A percentile compares a stretch with the other conserved stretches of the same genome.
phyloP scores from a whole-genome alignment of 306 rosid genomes.

The Rubus parviflorus region DNA sequence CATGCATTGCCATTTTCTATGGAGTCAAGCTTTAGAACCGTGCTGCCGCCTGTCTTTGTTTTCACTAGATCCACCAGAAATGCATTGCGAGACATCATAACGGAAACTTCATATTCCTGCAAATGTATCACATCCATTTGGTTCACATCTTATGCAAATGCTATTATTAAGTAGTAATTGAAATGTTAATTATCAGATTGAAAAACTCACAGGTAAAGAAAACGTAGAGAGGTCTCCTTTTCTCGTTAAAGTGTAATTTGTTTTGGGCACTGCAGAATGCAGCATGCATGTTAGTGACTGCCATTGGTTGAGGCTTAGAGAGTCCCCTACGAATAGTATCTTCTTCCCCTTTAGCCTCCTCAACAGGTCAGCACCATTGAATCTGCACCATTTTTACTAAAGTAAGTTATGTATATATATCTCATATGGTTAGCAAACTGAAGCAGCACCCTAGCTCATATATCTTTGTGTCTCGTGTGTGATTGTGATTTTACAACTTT shows the following conservation, averaged over 20 bases:
- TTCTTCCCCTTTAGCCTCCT: constrained; percentile 39
- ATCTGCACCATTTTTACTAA: constrained; percentile 20
- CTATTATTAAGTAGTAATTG: not conserved
- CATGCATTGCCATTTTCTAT: constrained; percentile 37
- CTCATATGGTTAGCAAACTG: no score
- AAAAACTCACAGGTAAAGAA: constrained; percentile 28
- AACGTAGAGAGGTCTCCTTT: constrained; percentile 29
- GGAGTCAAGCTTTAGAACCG: constrained; percentile 44
- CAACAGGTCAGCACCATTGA: constrained; percentile 33
- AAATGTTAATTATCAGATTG: not conserved
- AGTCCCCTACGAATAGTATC: constrained; percentile 52
- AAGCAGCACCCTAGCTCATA: no score
- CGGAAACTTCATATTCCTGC: constrained; percentile 35
- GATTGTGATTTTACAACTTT: no score
- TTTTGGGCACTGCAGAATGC: constrained; percentile 38
- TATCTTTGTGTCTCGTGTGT: no score
- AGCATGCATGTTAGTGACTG: constrained; percentile 49
- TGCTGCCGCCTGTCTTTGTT: constrained; percentile 28
- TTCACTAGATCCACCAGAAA: constrained; percentile 40
- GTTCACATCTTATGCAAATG: no score
- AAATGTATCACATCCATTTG: not conserved
- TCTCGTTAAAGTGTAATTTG: constrained; percentile 32
- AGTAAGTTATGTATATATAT: no score
- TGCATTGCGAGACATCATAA: constrained; percentile 33
- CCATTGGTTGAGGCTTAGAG: constrained; percentile 53